Base-by-base conservation (phyloP, 768 basidiomycete species). In the Tulasnella sp. region DNA sequence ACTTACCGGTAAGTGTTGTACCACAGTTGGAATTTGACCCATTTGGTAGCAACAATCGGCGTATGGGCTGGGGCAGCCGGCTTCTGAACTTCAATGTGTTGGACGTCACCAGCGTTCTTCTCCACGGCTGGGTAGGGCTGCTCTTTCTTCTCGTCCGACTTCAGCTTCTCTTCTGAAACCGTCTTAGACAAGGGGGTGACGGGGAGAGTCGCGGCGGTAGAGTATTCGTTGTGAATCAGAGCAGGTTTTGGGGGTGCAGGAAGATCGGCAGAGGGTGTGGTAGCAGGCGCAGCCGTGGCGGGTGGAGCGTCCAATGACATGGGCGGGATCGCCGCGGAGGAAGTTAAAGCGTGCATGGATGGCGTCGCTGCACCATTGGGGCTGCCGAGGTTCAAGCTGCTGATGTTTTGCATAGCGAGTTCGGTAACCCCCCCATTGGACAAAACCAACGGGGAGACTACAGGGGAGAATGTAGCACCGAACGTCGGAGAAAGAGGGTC, bases 401-500 rank as follows among this genome's bases (percentile, higher is more conserved):
- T 78, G 77, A 78, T 80, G 79, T 73, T 80, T 31, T 44, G 64
- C 50, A 75, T 73, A 12, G 46, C 2, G 8, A 42, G 46, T 28
- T 42, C 74, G 41, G 74, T 3, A 28, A 73, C 24, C 24, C 31
- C 34, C 42, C 16, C 34, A 16, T 44, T 42, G 28, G 46, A 16
- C 6, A 42, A 24, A 42, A 11, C 40, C n/a, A 75, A 9, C 1
- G 77, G 77, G 20, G 77, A 60, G 31, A 72, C 37, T n/a, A 8
- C 20, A 37, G 77, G 77, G 16, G 77, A 78, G 76, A 76, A 58
- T 48, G 79, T 74, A 31, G 79, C 79, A 73, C 79, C 79, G 46
- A 80, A 80, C 16, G 72, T 80, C 28, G 79, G 79, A n/a, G 79
- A 80, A 4, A 80, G 79, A 3, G 79, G 79, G 34, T 80, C 79